A percentile compares a stretch with the other conserved stretches of the same genome.
These are phyloP conservation scores for Sporothrix protearum DNA, from an alignment of 2,329 filamentous ascomycete genomes.

Conservation along the genomic window DNA sequence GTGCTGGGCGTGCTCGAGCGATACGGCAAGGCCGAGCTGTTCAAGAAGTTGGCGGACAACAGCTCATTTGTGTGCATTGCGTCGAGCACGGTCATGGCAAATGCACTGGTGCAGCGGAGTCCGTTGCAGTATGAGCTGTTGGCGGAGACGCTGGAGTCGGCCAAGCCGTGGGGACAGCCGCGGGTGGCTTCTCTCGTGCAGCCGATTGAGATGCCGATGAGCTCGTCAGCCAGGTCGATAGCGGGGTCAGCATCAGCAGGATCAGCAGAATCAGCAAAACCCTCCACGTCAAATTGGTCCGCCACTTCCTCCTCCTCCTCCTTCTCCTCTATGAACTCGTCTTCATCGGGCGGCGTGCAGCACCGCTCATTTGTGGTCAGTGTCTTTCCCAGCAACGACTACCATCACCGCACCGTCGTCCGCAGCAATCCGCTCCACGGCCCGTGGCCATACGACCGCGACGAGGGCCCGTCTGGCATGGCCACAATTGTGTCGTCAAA, in stretches of 20 bases:
- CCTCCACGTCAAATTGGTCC: no score
- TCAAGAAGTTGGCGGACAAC: slow-evolving; percentile 47
- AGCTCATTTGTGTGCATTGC: slow-evolving; percentile 52
- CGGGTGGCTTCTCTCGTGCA: slow-evolving; percentile 27
- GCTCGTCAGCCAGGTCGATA: not conserved
- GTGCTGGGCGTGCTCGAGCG: slow-evolving; percentile 51
- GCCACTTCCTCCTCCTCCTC: not conserved
- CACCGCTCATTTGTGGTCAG: slow-evolving; percentile 43
- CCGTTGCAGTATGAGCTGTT: slow-evolving; percentile 48
- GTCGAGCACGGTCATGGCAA: slow-evolving; percentile 40
- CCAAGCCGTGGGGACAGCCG: slow-evolving; percentile 26
- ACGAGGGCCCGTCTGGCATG: not conserved
- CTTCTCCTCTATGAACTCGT: not conserved
- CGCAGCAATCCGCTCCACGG: slow-evolving; percentile 39
- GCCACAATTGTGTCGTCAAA: slow-evolving; percentile 26
- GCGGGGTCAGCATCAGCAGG: not conserved
- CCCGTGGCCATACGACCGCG: slow-evolving; percentile 40
- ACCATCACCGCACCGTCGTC: slow-evolving; percentile 41
- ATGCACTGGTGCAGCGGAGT: slow-evolving; percentile 42
- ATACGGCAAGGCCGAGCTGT: slow-evolving; percentile 50
- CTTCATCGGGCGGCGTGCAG: not conserved
- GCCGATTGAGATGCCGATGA: slow-evolving; percentile 26
- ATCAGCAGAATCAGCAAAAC: no score
- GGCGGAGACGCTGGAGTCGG: slow-evolving; percentile 29
- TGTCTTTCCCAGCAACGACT: slow-evolving; percentile 40